Conservation (phyloP, 306 rosid species). For the Chamaecrista fasciculata region DNA sequence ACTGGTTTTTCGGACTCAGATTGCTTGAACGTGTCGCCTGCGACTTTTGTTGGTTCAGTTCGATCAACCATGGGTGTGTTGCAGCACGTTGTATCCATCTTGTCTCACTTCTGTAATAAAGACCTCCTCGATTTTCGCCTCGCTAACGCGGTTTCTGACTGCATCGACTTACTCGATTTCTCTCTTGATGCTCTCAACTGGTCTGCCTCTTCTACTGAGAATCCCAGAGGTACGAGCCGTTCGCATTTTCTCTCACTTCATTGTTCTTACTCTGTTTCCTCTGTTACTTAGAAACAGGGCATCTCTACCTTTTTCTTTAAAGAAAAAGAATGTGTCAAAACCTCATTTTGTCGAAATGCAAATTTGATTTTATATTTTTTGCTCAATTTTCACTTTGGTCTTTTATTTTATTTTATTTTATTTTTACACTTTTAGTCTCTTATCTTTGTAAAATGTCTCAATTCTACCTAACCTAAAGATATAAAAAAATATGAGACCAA, state of each 20-base stretch:
- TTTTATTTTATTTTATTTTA: too few species aligned
- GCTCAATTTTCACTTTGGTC: too few species aligned
- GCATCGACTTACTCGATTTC: conserved; percentile 64
- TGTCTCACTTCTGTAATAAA: conserved; percentile 42
- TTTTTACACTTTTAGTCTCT: too few species aligned
- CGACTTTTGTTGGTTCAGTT: conserved; percentile 42
- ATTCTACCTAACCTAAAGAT: too few species aligned
- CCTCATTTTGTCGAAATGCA: too few species aligned
- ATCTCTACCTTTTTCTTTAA: neutral
- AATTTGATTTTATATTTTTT: too few species aligned
- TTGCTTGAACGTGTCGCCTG: conserved; percentile 46
- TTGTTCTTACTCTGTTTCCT: conserved; percentile 7
- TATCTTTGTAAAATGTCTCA: too few species aligned
- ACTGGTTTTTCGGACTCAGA: conserved; percentile 5
- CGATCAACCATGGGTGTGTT: conserved; percentile 33
- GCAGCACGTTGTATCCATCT: conserved; percentile 37
- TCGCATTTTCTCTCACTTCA: neutral
- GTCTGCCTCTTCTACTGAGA: conserved; percentile 59
- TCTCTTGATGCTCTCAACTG: conserved; percentile 51
- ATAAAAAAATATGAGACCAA: too few species aligned
- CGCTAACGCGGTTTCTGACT: conserved; percentile 65
- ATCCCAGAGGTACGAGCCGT: conserved; percentile 41
- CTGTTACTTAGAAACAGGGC: conserved; percentile 1
- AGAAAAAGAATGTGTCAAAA: too few species aligned
- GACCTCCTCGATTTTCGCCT: conserved; percentile 44